phyloP scores from a whole-genome alignment of 208 protist species.

The Wallacemonas sp. region DNA sequence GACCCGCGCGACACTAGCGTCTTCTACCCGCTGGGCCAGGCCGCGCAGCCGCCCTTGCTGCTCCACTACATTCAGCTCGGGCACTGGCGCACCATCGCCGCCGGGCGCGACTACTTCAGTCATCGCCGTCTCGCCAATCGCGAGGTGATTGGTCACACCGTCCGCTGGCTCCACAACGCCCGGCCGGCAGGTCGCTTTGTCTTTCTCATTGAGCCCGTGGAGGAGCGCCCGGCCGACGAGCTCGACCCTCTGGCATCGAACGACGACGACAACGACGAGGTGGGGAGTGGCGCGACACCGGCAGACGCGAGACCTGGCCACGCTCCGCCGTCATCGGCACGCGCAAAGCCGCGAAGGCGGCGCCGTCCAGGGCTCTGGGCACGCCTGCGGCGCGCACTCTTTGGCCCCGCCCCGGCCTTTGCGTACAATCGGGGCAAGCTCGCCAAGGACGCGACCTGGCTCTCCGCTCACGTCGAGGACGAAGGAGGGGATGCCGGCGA shows the following conservation, averaged over 20 bases:
- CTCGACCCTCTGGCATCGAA: neutral
- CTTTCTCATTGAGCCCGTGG: conserved; percentile 70
- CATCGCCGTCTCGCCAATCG: conserved; percentile 57
- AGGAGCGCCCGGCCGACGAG: conserved; percentile 11
- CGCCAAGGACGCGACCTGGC: conserved; percentile 10
- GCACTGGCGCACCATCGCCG: conserved; percentile 54
- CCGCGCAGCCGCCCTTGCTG: conserved; percentile 47
- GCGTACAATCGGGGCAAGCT: conserved; percentile 37
- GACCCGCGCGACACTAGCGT: conserved; percentile 49
- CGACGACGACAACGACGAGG: neutral
- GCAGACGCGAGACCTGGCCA: too few relatives aligned
- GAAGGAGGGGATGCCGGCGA: neutral
- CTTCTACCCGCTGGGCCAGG: conserved; percentile 65
- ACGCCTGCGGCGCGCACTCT: conserved; percentile 19
- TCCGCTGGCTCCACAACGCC: conserved; percentile 68
- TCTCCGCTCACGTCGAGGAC: neutral
- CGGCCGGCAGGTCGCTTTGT: conserved; percentile 62
- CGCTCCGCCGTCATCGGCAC: too few relatives aligned
- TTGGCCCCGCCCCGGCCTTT: conserved; percentile 39
- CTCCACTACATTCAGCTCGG: conserved; percentile 71
- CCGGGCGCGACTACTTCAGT: conserved; percentile 68
- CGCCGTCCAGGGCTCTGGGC: conserved; percentile 8
- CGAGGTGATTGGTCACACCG: conserved; percentile 66
- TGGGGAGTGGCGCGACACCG: too few relatives aligned
- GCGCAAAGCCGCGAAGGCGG: too few relatives aligned